phyloP scores from a whole-genome alignment of 208 protist species.

The Herpetomonas muscarum region DNA sequence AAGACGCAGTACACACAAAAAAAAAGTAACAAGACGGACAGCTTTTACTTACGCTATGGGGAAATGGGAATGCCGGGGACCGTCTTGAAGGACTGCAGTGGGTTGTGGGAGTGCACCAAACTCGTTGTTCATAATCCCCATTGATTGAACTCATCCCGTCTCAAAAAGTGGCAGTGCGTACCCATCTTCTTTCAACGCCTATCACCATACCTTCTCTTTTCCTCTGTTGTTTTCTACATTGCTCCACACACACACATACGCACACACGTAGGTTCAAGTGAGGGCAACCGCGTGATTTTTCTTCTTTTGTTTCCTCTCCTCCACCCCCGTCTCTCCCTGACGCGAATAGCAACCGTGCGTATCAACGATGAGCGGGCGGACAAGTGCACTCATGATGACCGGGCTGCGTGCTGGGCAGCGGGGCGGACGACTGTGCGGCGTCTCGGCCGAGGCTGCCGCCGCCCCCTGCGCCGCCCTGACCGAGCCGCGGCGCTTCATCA shows the following conservation, averaged over 20 bases:
- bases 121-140: too few species aligned
- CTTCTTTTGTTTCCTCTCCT: neutral
- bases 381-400: neutral
- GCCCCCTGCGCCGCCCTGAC: constrained; percentile 17
- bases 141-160: too few species aligned
- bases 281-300: neutral
- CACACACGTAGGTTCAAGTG: neutral
- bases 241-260: neutral
- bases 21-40: too few species aligned
- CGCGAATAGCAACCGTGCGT: constrained; percentile 1
- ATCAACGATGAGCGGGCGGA: neutral
- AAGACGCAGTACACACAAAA: too few species aligned
- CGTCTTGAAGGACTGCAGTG: too few species aligned
- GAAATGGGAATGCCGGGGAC: too few species aligned
- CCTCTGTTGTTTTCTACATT: constrained; percentile 3
- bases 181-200: too few species aligned
- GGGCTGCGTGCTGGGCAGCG: neutral
- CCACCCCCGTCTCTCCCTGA: neutral
- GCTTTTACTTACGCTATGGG: too few species aligned
- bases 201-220: too few species aligned
- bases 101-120: too few species aligned
- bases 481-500: constrained; percentile 52
- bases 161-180: too few species aligned
- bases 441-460: neutral
- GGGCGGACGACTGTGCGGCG: neutral